A percentile compares a stretch with the other conserved stretches of the same genome.
Evolutionary conservation across 73 alveolate species (phyloP).

Genomic region (Halteria grandinella): DNA sequence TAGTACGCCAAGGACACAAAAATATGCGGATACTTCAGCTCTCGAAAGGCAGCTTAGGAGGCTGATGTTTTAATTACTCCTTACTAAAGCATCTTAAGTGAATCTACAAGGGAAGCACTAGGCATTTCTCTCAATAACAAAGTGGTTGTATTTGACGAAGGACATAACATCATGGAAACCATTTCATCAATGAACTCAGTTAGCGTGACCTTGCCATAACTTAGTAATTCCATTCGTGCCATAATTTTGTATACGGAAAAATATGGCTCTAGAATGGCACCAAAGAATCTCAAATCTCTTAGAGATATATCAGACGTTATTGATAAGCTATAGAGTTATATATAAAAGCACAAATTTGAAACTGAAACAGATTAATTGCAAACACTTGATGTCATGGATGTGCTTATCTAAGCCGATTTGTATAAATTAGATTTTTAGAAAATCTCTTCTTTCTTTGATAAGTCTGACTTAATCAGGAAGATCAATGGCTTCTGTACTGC

Average conservation of each 20-base stretch:
- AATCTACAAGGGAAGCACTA: conserved; percentile 71
- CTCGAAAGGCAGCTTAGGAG: conserved; percentile 57
- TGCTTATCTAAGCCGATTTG: conserved; percentile 51
- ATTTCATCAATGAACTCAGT: conserved; percentile 67
- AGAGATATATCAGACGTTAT: conserved; percentile 66
- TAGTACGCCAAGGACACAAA: background rate
- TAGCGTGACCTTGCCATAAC: conserved; percentile 48
- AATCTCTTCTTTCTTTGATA: conserved; percentile 44
- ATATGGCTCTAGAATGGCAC: conserved; percentile 66
- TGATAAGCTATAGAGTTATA: conserved; percentile 12
- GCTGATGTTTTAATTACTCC: conserved; percentile 82
- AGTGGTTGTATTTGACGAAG: conserved; percentile 81
- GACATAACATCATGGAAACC: conserved; percentile 81
- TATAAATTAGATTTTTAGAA: conserved; percentile 43
- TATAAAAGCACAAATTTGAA: conserved; percentile 4
- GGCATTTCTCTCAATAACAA: conserved; percentile 67
- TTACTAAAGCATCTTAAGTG: conserved; percentile 74
- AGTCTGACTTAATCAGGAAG: conserved; percentile 51
- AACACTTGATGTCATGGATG: conserved; percentile 35
- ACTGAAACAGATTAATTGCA: background rate
- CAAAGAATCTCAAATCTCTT: conserved; percentile 68
- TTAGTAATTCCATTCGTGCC: conserved; percentile 34
- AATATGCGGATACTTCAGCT: conserved; percentile 49
- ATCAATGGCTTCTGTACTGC: conserved; percentile 34
- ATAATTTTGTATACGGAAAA: conserved; percentile 61